These are phyloP conservation scores for Bruguiera hainesii DNA, from an alignment of 441 rosid genomes.

Conservation along the genomic window DNA sequence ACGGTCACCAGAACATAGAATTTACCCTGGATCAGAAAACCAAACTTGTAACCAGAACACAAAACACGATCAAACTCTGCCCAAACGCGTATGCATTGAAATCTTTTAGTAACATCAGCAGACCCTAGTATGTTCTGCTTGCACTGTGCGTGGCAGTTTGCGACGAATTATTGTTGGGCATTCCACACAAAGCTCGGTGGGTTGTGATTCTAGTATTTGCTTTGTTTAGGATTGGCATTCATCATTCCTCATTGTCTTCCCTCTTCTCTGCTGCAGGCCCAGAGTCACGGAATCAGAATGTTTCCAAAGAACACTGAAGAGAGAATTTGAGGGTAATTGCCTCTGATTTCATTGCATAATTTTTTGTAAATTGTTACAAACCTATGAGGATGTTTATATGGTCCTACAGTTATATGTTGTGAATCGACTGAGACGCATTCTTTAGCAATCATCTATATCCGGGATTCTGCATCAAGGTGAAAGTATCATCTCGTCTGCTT, in stretches of 20 bases:
- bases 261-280: constrained; percentile 27
- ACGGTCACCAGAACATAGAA: too few relatives aligned
- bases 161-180: constrained; percentile 70
- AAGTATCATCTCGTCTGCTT: too few relatives aligned
- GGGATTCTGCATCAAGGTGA: too few relatives aligned
- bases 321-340: background rate
- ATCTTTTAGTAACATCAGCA: too few relatives aligned
- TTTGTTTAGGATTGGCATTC: constrained; percentile 60
- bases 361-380: background rate
- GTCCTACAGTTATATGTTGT: too few relatives aligned
- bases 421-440: too few relatives aligned
- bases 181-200: constrained; percentile 71
- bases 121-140: background rate
- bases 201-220: constrained; percentile 48
- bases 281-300: constrained; percentile 13
- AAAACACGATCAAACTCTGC: too few relatives aligned
- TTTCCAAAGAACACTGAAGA: constrained; percentile 30
- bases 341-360: background rate
- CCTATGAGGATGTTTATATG: background rate
- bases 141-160: constrained; percentile 49
- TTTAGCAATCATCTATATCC: too few relatives aligned
- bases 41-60: too few relatives aligned
- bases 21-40: too few relatives aligned
- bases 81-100: too few relatives aligned
- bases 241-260: constrained; percentile 60